Evolutionary conservation across 441 rosid genomes (phyloP), one percentile per base, ranked within the genome.

Genomic region (Mallotus repandus): DNA sequence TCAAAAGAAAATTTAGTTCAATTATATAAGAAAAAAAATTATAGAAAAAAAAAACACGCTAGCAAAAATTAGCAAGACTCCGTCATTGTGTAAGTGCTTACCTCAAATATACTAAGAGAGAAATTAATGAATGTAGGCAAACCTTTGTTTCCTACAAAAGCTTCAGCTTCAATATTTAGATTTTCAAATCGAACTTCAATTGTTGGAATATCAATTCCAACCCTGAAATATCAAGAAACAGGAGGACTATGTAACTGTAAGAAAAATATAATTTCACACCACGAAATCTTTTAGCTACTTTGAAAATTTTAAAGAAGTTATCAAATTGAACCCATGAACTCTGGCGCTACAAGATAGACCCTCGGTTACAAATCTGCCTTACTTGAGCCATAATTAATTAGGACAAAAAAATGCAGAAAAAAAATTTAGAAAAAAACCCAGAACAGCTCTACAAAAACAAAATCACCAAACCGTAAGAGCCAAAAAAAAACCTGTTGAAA

Each of bases 111-210:
- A 19, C 78, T 80, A 50, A 75, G 22, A 53, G 52, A 21, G 78
- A 83, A 88, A 69, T 86, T 87, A 9, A 84, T 13, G 6, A 89
- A 68, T 19, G 94, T 68, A 16, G 97, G 94, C 74, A 90, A 79
- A 76, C 84, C 94, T 77, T 90, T 86, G 71, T 86, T 83, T 64
- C 96, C 94, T 1, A 84, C 82, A 71, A 74, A 73, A 22, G 86
- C 92, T 79, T 83, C 86, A 59, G 90, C 92, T 69, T 86, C 96
- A 3, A 92, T 55, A 65, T 79, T 89, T 4, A 90, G 66, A 78
- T 89, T 80, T 77, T 89, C 91, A 56, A 79, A 88, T 78, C 95
- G 74, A 48, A 91, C 95, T 84, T 91, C 95, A 41, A 87, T 80
- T 0, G 87, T 81, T n/a, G 97, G 95, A 60, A 88, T 68, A 4